These are phyloP conservation scores for Cardamine chenopodiifolia DNA, from an alignment of 345 rosid genomes.

Conservation along the genomic window DNA sequence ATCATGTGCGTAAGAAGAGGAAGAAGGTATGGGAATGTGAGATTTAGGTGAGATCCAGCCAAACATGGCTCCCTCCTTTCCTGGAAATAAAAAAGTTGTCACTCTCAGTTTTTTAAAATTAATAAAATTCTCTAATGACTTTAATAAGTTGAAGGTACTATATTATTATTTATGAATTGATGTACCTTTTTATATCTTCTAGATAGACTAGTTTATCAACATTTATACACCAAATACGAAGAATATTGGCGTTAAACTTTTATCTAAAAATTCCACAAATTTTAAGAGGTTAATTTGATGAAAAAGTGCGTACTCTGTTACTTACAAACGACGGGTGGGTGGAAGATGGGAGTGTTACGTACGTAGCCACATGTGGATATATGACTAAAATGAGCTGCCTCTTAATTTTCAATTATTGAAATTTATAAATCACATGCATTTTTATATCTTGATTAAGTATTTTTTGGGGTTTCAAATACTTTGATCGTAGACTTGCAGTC, in stretches of 20 bases:
- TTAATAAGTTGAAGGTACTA: neutral
- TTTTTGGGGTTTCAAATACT: neutral
- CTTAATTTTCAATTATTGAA: slow-evolving; percentile 2
- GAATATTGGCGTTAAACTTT: neutral
- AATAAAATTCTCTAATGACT: slow-evolving; percentile 3
- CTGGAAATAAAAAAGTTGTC: slow-evolving; percentile 22
- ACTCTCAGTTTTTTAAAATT: slow-evolving; percentile 7
- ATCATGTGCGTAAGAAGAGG: slow-evolving; percentile 45
- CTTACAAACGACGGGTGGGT: no score
- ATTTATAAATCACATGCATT: slow-evolving; percentile 22
- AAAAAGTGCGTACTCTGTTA: no score
- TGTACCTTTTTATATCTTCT: slow-evolving; percentile 29
- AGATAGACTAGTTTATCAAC: slow-evolving; percentile 17
- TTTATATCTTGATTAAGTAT: neutral
- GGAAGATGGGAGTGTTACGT: slow-evolving; percentile 13
- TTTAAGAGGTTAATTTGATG: neutral
- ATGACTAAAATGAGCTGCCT: slow-evolving; percentile 33
- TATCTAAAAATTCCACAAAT: neutral
- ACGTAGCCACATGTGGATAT: slow-evolving; percentile 32
- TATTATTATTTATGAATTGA: slow-evolving; percentile 2
- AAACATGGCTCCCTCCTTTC: slow-evolving; percentile 42
- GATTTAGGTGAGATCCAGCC: slow-evolving; percentile 49
- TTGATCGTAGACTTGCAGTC: neutral
- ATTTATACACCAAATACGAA: neutral
- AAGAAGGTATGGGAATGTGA: slow-evolving; percentile 45